These are phyloP conservation scores for Juglanconis sp. DNA, from an alignment of 2,329 filamentous ascomycete species.

Conservation along the genomic window DNA sequence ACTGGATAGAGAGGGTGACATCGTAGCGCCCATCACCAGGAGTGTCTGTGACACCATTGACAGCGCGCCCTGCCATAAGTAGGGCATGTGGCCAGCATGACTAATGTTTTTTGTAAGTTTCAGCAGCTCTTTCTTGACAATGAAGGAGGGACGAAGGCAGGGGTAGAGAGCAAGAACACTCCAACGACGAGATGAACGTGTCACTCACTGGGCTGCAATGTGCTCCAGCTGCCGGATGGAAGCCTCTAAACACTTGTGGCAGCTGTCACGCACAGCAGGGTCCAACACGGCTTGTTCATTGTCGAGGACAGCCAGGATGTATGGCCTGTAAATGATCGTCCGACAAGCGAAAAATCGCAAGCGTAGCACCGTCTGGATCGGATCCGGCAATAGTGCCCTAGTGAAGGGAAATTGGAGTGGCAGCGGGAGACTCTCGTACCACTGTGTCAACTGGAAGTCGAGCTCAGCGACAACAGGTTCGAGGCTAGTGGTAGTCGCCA, in stretches of 20 bases:
- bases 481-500: slow-evolving; percentile 67
- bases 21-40: slow-evolving; percentile 79
- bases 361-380: slow-evolving; percentile 75
- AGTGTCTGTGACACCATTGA: slow-evolving; percentile 80
- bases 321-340: slow-evolving; percentile 82
- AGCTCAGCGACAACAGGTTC: slow-evolving; percentile 77
- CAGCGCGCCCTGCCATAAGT: slow-evolving; percentile 80
- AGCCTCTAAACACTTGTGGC: slow-evolving; percentile 77
- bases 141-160: slow-evolving; percentile 6
- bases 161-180: background rate
- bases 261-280: slow-evolving; percentile 70
- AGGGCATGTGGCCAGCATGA: slow-evolving; percentile 80
- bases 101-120: slow-evolving; percentile 33
- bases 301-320: slow-evolving; percentile 75
- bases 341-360: slow-evolving; percentile 81
- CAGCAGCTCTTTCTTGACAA: too few species aligned
- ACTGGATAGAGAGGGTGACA: slow-evolving; percentile 68
- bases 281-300: slow-evolving; percentile 72
- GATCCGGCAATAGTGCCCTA: slow-evolving; percentile 63
- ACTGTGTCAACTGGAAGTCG: slow-evolving; percentile 78
- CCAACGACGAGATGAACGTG: background rate
- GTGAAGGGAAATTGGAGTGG: slow-evolving; percentile 76
- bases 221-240: slow-evolving; percentile 77
- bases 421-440: slow-evolving; percentile 75
- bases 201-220: slow-evolving; percentile 68